Percentiles rank a stretch among this genome's conserved stretches.
These are phyloP conservation scores for Rutstroemia sp. DNA, from an alignment of 2,329 filamentous ascomycete species.

Conservation along the genomic window DNA sequence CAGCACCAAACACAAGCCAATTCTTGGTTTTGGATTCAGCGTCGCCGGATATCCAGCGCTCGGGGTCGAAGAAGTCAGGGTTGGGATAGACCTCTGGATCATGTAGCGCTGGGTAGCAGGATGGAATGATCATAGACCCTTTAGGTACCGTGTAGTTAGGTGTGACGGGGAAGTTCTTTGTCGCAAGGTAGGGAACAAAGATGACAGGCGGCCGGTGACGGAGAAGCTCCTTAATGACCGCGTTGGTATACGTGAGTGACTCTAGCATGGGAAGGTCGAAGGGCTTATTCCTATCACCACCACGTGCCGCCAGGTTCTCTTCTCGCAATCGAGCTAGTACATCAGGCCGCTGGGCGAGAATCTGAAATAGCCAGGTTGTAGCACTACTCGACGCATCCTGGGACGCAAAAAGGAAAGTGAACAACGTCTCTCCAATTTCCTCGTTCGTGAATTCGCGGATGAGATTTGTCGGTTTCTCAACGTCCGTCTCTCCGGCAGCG, in stretches of 20 bases:
- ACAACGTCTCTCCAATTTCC: constrained; percentile 43
- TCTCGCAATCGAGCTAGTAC: constrained; percentile 38
- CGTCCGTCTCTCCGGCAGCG: constrained; percentile 17
- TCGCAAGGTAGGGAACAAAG: constrained; percentile 45
- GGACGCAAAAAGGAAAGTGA: constrained; percentile 46
- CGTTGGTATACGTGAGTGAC: constrained; percentile 42
- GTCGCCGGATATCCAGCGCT: constrained; percentile 45
- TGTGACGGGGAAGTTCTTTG: constrained; percentile 40
- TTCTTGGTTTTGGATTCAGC: constrained; percentile 44
- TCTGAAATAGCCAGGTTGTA: constrained; percentile 46
- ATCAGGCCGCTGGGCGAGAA: constrained; percentile 43
- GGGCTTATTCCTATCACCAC: constrained; percentile 34
- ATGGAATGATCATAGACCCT: constrained; percentile 42
- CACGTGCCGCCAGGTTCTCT: constrained; percentile 39
- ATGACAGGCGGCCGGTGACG: constrained; percentile 46
- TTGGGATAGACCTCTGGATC: constrained; percentile 37
- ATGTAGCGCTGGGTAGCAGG: constrained; percentile 44
- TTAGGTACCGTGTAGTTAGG: constrained; percentile 41
- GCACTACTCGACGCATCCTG: constrained; percentile 47
- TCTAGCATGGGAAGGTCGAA: constrained; percentile 42
- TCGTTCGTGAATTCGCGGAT: constrained; percentile 43
- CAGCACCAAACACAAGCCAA: constrained; percentile 46
- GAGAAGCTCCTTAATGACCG: constrained; percentile 46
- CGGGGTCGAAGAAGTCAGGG: constrained; percentile 33
- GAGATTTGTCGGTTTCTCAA: constrained; percentile 38